Evolutionary conservation across 2,329 filamentous ascomycete species (phyloP), one percentile per base, ranked within the genome.

Genomic region (Fusarium mangiferae): DNA sequence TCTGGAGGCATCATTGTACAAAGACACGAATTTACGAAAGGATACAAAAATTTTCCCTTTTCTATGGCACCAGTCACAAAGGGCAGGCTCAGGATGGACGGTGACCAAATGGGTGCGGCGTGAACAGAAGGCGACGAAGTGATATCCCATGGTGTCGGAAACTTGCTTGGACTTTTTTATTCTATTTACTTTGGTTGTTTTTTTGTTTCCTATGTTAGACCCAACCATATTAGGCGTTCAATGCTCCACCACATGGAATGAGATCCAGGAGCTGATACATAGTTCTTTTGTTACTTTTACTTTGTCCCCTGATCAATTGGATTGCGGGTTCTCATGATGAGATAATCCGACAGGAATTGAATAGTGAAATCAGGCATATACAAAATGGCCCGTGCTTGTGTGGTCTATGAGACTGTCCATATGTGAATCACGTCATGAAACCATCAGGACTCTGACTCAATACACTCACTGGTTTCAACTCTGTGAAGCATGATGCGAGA

Each of bases 21-120:
- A 81, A 81, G 80, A 81, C 69, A 82, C 76, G 81, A 82, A 77
- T 80, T 82, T 82, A 80, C 71, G 78, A 80, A 74, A 78, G 73
- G 75, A 74, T 69, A 71, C 45, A 73, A 74, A 76, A 70, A n/a
- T 44, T 70, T 72, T 62, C 60, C 63, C 62, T 73, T 77, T 68
- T 77, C 54, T 52, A 62, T 72, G 77, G 72, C 76, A 78, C 75
- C 75, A 68, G 74, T 79, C 75, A 77, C 68, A 76, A 65, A 78
- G 73, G 77, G 77, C 77, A 70, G 77, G 77, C 77, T 78, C 77
- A 54, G 72, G 51, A 77, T 55, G 62, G 70, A 75, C 75, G 74
- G 77, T 78, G 68, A 64, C 72, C 70, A 77, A 62, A 70, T 35
- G 74, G 71, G 70, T 71, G 73, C 59, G 70, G 77, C 70, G 72